phyloP scores from a whole-genome alignment of 2,329 filamentous ascomycete species.

The Ophiostoma ips region DNA sequence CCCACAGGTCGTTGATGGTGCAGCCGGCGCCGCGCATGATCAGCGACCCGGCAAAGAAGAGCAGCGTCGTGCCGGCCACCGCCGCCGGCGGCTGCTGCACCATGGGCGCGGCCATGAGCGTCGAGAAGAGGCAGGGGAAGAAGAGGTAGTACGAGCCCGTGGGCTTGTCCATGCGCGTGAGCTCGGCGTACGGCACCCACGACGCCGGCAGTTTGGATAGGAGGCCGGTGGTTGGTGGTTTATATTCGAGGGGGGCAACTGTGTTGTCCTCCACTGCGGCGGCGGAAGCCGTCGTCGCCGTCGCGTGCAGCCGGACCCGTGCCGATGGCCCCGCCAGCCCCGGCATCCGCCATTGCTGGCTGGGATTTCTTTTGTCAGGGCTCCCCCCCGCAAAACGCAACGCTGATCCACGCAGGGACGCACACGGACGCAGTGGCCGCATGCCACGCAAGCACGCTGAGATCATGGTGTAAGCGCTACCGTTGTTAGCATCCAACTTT shows the following conservation, averaged over 20 bases:
- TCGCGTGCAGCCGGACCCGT: slow-evolving; percentile 2
- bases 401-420: neutral
- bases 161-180: slow-evolving; percentile 70
- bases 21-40: slow-evolving; percentile 83
- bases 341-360: neutral
- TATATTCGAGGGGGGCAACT: slow-evolving; percentile 29
- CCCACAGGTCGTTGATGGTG: slow-evolving; percentile 84
- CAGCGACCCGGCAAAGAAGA: slow-evolving; percentile 65
- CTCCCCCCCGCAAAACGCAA: neutral
- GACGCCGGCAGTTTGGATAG: slow-evolving; percentile 54
- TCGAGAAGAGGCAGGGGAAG: slow-evolving; percentile 76
- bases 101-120: slow-evolving; percentile 63
- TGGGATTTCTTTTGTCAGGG: neutral
- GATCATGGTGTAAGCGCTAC: neutral
- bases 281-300: neutral
- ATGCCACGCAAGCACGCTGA: neutral
- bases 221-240: slow-evolving; percentile 56
- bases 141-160: slow-evolving; percentile 74
- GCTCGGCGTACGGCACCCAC: slow-evolving; percentile 68
- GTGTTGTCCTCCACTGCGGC: slow-evolving; percentile 11
- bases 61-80: slow-evolving; percentile 47
- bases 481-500: neutral
- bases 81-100: slow-evolving; percentile 43
- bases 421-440: slow-evolving; percentile 2
- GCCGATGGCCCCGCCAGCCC: slow-evolving; percentile 1